These are phyloP conservation scores for Eutrema japonicum DNA, from an alignment of 345 rosid genomes.

Conservation along the genomic window DNA sequence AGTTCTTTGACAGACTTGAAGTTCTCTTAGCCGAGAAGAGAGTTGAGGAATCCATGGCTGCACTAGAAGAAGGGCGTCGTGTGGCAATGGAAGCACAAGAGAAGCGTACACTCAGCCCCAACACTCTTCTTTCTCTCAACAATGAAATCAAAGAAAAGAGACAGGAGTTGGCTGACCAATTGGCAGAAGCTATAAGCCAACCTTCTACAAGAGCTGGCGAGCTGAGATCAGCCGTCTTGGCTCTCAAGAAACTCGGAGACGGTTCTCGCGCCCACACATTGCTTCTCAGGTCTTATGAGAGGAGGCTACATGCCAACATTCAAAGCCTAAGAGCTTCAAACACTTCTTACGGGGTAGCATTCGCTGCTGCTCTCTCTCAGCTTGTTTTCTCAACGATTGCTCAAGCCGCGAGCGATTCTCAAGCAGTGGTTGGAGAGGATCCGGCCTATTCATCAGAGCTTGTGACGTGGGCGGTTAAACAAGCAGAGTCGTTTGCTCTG, in stretches of 20 bases:
- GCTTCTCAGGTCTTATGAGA: conserved; percentile 69
- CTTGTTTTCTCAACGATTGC: conserved; percentile 81
- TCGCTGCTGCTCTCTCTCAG: conserved; percentile 69
- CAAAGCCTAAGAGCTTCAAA: conserved; percentile 60
- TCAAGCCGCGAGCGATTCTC: conserved; percentile 79
- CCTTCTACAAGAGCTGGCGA: conserved; percentile 69
- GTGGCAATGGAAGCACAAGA: conserved; percentile 52
- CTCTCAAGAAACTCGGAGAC: conserved; percentile 83
- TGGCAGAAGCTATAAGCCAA: conserved; percentile 67
- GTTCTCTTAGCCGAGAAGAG: conserved; percentile 85
- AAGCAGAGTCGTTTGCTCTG: conserved; percentile 63
- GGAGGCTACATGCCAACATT: conserved; percentile 58
- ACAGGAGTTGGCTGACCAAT: conserved; percentile 74
- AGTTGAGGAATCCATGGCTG: conserved; percentile 77
- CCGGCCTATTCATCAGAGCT: conserved; percentile 87
- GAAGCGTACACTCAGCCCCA: conserved; percentile 50
- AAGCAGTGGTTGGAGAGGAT: conserved; percentile 77
- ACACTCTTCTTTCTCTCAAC: conserved; percentile 50
- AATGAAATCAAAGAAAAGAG: conserved; percentile 61
- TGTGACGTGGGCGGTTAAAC: conserved; percentile 93
- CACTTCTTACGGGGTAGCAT: conserved; percentile 59
- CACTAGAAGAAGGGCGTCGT: conserved; percentile 70
- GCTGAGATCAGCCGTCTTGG: conserved; percentile 68
- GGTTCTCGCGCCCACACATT: conserved; percentile 79
- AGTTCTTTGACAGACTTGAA: conserved; percentile 70